Evolutionary conservation across 163 green algal genomes (phyloP).

Genomic region (Volvox carteri): DNA sequence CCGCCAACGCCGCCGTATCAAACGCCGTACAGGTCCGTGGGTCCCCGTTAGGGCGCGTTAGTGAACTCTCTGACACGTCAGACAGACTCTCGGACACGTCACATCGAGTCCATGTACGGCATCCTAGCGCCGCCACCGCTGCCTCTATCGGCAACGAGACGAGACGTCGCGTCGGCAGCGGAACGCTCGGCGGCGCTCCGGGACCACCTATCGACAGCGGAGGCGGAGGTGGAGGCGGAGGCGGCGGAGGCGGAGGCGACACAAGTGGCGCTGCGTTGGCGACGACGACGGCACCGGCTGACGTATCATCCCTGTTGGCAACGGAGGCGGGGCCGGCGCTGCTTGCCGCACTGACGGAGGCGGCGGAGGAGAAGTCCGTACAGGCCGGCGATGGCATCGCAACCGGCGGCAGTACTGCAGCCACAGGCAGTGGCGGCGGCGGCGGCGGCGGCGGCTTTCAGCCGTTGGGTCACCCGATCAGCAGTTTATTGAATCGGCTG

Average conservation of each 20-base stretch:
- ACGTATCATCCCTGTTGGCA: background rate
- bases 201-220: background rate
- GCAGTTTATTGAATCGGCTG: no score
- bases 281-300: background rate
- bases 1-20: background rate
- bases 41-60: background rate
- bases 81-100: background rate
- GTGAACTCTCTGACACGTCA: background rate
- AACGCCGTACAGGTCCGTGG: background rate
- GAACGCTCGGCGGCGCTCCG: background rate
- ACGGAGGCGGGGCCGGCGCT: background rate
- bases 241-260: constrained; percentile 2
- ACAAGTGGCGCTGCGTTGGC: no score
- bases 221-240: background rate
- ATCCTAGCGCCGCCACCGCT: background rate
- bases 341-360: background rate
- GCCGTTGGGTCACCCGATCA: no score
- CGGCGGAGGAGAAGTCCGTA: background rate
- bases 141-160: background rate
- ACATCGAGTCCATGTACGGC: background rate
- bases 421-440: background rate
- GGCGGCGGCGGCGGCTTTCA: background rate
- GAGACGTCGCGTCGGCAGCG: background rate
- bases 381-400: background rate
- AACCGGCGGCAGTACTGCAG: background rate